Percentiles rank a stretch among this genome's conserved stretches.
phyloP scores from a whole-genome alignment of 805 yeast species.

The Cyberlindnera nakhonratchasimensis region DNA sequence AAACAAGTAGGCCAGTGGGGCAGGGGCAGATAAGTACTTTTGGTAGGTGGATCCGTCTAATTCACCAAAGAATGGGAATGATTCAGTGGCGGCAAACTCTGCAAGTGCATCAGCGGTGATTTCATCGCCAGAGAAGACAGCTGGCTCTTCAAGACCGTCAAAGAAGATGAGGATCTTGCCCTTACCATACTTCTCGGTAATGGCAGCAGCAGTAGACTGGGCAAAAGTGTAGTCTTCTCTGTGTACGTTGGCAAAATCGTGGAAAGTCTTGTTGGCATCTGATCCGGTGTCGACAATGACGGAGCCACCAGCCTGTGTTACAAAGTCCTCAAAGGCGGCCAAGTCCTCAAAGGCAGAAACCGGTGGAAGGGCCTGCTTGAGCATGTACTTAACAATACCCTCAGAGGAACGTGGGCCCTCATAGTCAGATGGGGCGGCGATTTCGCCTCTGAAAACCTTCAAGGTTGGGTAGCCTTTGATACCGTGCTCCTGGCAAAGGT shows the following conservation, averaged over 20 bases:
- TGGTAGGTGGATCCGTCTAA: conserved; percentile 76
- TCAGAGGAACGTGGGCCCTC: conserved; percentile 81
- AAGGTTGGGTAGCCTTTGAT: conserved; percentile 83
- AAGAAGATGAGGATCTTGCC: conserved; percentile 31
- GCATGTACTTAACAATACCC: conserved; percentile 75
- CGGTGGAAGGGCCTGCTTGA: conserved; percentile 77
- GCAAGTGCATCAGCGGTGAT: conserved; percentile 23
- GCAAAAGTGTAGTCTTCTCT: conserved; percentile 66
- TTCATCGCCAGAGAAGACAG: conserved; percentile 30
- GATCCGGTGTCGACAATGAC: conserved; percentile 55
- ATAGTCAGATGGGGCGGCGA: conserved; percentile 54
- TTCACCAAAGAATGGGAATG: conserved; percentile 85
- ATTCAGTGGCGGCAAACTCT: conserved; percentile 45
- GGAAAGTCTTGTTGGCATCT: conserved; percentile 54
- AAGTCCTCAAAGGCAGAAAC: conserved; percentile 49
- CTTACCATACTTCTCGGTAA: conserved; percentile 33
- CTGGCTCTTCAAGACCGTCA: conserved; percentile 32
- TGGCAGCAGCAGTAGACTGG: conserved; percentile 38
- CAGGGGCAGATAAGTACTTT: conserved; percentile 62
- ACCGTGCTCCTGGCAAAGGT: conserved; percentile 62
- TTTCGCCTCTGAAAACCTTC: conserved; percentile 60
- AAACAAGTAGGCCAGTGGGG: conserved; percentile 88
- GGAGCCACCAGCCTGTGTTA: conserved; percentile 45
- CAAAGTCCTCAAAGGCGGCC: conserved; percentile 47
- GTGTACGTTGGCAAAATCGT: conserved; percentile 54